Base-by-base conservation (phyloP, 2,329 filamentous ascomycete species). In the Venturiaceae sp. region DNA sequence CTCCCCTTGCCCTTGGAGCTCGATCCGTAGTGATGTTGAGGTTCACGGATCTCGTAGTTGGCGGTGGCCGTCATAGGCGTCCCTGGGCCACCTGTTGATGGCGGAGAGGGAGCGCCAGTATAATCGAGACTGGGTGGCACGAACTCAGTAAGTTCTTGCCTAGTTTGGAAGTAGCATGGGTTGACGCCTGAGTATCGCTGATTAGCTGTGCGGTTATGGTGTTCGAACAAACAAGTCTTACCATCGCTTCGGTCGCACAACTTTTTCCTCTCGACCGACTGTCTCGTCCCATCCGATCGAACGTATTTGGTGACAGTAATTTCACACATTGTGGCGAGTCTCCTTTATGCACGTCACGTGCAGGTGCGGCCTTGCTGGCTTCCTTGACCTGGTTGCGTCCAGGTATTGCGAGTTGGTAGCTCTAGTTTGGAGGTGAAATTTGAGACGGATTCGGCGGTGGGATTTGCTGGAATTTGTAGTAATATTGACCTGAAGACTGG, bases 291-390 rank as follows among this genome's bases (percentile, higher is more conserved):
- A 23, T 36, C 30, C 16, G 47, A 23, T 26, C n/a, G 30, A 23
- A 58, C 50, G 34, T 58, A 58, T 16, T 54, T 58, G 44, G 34
- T 53, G 23, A 30, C 52, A 6, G 30, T 54, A 23, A 58, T 54
- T 30, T 58, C 32, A 34, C 57, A 58, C 57, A 58, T 58, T 33
- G 26, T 41, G 57, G 26, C n/a, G n/a, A n/a, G n/a, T 53, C 23
- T 23, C 36, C 30, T 56, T 28, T 26, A 8, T 36, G 32, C 52
- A 36, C 30, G 44, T 50, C 44, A 50, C 44, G 44, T 50, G 44
- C 44, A 28, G n/a, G 8, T 21, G 21, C 16, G 44, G 44, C 26
- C 11, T 50, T 23, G 44, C 1, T 30, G 44, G 21, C 28, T 21
- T 44, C 6, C 19, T 47, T 47, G 23, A 28, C 41, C 41, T 28